Evolutionary conservation across 1,139 yeast genomes (phyloP).

Genomic region (Kodamaea suecica): DNA sequence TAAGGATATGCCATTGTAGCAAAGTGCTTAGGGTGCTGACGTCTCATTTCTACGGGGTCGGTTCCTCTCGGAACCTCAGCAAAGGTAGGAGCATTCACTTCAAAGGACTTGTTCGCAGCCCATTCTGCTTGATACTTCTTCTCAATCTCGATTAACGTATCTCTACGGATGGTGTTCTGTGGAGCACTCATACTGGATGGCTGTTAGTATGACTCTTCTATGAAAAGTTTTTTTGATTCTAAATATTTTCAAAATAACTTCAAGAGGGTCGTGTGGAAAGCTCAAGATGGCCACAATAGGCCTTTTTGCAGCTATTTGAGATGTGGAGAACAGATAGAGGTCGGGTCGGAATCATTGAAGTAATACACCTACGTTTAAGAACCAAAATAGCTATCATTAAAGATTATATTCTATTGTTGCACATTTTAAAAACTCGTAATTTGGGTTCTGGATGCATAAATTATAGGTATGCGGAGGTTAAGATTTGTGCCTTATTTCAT

Average conservation of each 20-base stretch:
- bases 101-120: slow-evolving; percentile 82
- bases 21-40: slow-evolving; percentile 80
- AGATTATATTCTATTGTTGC: background rate
- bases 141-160: slow-evolving; percentile 84
- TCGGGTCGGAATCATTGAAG: too few species aligned
- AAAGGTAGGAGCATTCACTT: slow-evolving; percentile 79
- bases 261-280: slow-evolving; percentile 3
- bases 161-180: slow-evolving; percentile 82
- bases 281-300: slow-evolving; percentile 6
- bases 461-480: background rate
- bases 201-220: background rate
- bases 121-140: slow-evolving; percentile 84
- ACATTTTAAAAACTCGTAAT: too few species aligned
- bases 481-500: background rate
- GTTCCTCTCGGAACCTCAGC: slow-evolving; percentile 57
- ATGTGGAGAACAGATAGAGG: too few species aligned
- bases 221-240: background rate
- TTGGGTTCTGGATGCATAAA: background rate
- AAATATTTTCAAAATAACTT: background rate
- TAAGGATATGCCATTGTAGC: slow-evolving; percentile 98
- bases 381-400: too few species aligned
- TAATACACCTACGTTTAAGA: too few species aligned
- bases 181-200: slow-evolving; percentile 38
- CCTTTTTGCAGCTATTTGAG: background rate
- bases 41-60: slow-evolving; percentile 68